Conservation (phyloP, 148 eudicot species). For the Limonium bicolor region DNA sequence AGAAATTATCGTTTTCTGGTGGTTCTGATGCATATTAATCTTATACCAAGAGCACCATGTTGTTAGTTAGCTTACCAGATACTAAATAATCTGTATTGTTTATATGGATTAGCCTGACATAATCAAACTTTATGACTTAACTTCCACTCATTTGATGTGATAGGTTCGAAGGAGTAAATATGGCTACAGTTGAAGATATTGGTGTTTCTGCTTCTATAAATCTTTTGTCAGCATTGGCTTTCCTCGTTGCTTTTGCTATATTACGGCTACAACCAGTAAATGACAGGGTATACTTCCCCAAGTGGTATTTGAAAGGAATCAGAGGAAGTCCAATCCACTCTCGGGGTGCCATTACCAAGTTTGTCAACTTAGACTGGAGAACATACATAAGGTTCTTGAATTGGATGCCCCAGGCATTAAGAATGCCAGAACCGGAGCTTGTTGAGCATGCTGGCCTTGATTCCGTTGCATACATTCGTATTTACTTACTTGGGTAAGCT, state of each 20-base stretch:
- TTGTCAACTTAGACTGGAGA: conserved; percentile 63
- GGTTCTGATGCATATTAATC: too few relatives aligned
- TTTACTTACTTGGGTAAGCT: conserved; percentile 88
- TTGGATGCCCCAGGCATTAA: conserved; percentile 96
- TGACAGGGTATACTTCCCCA: conserved; percentile 96
- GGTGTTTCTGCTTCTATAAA: conserved; percentile 54
- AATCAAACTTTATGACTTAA: too few relatives aligned
- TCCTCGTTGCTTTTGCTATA: conserved; percentile 75
- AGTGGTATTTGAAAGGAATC: conserved; percentile 92
- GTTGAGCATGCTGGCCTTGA: conserved; percentile 97
- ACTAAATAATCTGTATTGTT: too few relatives aligned
- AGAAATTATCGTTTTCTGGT: too few relatives aligned
- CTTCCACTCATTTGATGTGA: too few relatives aligned
- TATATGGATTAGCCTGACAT: too few relatives aligned
- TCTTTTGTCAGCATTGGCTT: conserved; percentile 52
- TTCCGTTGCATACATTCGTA: conserved; percentile 81
- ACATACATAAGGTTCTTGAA: conserved; percentile 63
- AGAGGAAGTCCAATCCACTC: conserved; percentile 56
- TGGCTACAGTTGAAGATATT: conserved; percentile 74
- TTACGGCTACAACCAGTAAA: conserved; percentile 83
- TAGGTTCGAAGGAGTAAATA: conserved; percentile 11
- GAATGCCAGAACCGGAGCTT: conserved; percentile 97
- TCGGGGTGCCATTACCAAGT: conserved; percentile 34
- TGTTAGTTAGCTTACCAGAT: too few relatives aligned
- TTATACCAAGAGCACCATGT: too few relatives aligned